Percentiles rank a stretch among this genome's conserved stretches.
These are phyloP conservation scores for Trametes hirsuta DNA, from an alignment of 1,284 basidiomycete genomes.

Conservation along the genomic window DNA sequence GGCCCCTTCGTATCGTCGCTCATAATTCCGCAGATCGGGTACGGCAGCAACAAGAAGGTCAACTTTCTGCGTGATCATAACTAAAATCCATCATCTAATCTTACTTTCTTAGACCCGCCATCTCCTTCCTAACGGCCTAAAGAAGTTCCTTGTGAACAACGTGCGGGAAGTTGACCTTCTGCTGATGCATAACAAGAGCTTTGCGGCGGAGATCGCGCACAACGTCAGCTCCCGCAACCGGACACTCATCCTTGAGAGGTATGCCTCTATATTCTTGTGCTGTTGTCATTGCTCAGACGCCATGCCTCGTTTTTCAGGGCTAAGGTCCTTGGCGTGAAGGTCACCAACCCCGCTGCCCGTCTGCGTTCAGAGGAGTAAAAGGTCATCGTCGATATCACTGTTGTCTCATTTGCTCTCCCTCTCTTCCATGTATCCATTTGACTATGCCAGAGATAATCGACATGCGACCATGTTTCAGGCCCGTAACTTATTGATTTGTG, in stretches of 20 bases:
- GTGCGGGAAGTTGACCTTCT: conserved; percentile 91
- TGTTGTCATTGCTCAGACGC: not conserved
- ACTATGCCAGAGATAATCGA: conserved; percentile 42
- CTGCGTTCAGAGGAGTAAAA: conserved; percentile 95
- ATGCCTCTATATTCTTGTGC: conserved; percentile 23
- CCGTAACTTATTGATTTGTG: not conserved
- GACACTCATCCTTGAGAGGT: conserved; percentile 90
- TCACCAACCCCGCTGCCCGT: conserved; percentile 94
- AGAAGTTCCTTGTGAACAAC: conserved; percentile 94
- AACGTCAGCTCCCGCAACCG: conserved; percentile 98
- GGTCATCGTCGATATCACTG: conserved; percentile 35
- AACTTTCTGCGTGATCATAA: not conserved
- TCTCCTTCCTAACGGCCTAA: conserved; percentile 91
- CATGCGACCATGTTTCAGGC: conserved; percentile 43
- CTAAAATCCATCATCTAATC: not conserved
- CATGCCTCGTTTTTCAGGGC: conserved; percentile 55
- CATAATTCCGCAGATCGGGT: conserved; percentile 60
- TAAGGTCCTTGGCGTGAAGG: conserved; percentile 88
- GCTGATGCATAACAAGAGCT: conserved; percentile 98
- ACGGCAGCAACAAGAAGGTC: conserved; percentile 83
- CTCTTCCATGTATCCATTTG: conserved; percentile 43
- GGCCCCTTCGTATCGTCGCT: not conserved
- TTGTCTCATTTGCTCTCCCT: conserved; percentile 30
- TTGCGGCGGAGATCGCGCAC: conserved; percentile 97
- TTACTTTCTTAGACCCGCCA: conserved; percentile 78